These are phyloP conservation scores for Kodamaea fungicola DNA, from an alignment of 1,139 yeast genomes.

Conservation along the genomic window DNA sequence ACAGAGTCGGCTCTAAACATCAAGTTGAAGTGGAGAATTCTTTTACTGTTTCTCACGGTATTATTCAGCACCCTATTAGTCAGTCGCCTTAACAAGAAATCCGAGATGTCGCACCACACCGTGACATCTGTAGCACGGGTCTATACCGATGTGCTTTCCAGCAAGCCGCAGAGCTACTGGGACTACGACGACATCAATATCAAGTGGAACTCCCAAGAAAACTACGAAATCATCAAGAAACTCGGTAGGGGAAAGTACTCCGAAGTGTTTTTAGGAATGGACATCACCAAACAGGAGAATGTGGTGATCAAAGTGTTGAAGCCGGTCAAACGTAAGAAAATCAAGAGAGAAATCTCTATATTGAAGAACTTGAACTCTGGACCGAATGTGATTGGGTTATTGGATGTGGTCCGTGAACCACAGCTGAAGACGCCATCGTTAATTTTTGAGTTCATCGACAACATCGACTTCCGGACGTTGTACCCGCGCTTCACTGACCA, in stretches of 20 bases:
- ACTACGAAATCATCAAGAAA: constrained; percentile 44
- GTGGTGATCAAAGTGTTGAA: constrained; percentile 91
- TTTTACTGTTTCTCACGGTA: constrained; percentile 9
- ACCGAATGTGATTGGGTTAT: constrained; percentile 74
- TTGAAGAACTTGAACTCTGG: constrained; percentile 86
- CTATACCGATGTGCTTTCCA: constrained; percentile 41
- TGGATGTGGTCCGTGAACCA: constrained; percentile 89
- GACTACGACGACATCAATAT: constrained; percentile 45
- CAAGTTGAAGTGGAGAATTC: constrained; percentile 1
- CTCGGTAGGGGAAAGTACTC: constrained; percentile 49
- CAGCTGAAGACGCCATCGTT: constrained; percentile 90
- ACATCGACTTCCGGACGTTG: constrained; percentile 83
- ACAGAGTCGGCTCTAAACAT: not conserved
- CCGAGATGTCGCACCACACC: constrained; percentile 14
- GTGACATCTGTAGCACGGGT: constrained; percentile 38
- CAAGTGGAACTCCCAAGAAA: constrained; percentile 47
- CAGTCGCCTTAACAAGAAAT: constrained; percentile 1
- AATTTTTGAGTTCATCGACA: constrained; percentile 86
- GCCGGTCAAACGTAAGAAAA: constrained; percentile 95
- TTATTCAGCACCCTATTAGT: constrained; percentile 7
- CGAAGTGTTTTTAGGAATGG: constrained; percentile 56
- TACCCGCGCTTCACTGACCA: constrained; percentile 84
- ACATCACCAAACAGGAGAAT: constrained; percentile 47
- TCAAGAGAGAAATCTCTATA: constrained; percentile 90
- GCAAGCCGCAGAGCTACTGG: constrained; percentile 46